phyloP scores from a whole-genome alignment of 768 basidiomycete species.

The Clitopilus passeckerianus region DNA sequence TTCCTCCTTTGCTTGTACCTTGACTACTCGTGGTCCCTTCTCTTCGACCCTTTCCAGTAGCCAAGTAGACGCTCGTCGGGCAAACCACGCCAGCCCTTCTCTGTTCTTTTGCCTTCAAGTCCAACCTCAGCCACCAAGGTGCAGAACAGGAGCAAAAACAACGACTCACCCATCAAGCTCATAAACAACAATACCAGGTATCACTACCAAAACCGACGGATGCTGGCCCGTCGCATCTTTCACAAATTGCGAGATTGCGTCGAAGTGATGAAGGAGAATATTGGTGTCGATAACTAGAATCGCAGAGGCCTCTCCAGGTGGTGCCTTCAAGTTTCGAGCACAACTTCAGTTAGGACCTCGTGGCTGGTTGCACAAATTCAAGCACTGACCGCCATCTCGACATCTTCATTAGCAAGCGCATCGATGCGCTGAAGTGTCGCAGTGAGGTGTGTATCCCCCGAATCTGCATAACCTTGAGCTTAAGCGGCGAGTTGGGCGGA shows the following conservation, averaged over 20 bases:
- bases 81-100: conserved; percentile 50
- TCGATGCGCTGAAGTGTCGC: conserved; percentile 49
- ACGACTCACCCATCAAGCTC: conserved; percentile 66
- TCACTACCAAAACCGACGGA: conserved; percentile 55
- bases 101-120: conserved; percentile 43
- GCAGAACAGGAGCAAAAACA: not conserved
- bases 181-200: conserved; percentile 71
- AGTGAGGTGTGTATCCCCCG: conserved; percentile 21
- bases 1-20: conserved; percentile 59
- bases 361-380: not conserved
- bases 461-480: conserved; percentile 6
- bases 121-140: not conserved
- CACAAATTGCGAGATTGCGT: conserved; percentile 59
- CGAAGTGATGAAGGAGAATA: conserved; percentile 64
- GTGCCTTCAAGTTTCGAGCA: conserved; percentile 25
- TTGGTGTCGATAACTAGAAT: conserved; percentile 77
- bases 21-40: conserved; percentile 36
- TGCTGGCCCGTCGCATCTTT: conserved; percentile 46
- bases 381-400: conserved; percentile 64
- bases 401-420: conserved; percentile 56
- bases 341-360: conserved; percentile 1
- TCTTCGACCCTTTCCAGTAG: conserved; percentile 57
- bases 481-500: not conserved
- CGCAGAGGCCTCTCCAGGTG: conserved; percentile 32
- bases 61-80: conserved; percentile 68